Conservation (phyloP, 495 filamentous ascomycete species). For the Polyplosphaeria fusca region DNA sequence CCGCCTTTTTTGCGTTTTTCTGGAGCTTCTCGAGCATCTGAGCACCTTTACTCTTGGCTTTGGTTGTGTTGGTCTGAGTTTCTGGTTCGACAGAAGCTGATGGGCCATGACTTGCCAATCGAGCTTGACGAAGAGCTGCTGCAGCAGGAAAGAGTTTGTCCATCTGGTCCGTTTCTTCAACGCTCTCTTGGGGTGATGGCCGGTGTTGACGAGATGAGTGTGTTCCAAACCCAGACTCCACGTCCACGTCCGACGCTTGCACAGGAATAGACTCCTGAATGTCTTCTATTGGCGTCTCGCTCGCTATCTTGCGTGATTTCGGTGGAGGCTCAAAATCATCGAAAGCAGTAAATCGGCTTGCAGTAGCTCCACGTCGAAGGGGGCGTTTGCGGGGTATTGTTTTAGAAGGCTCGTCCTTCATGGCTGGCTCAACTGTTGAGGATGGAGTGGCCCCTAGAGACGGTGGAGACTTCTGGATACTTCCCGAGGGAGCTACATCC, state of each 20-base stretch:
- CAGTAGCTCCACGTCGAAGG: slow-evolving; percentile 40
- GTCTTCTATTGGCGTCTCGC: slow-evolving; percentile 18
- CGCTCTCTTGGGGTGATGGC: slow-evolving; percentile 39
- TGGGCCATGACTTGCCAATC: slow-evolving; percentile 45
- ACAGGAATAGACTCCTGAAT: slow-evolving; percentile 25
- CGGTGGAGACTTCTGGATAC: background rate
- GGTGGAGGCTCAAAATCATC: slow-evolving; percentile 52
- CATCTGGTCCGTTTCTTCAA: slow-evolving; percentile 55
- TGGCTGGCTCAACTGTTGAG: slow-evolving; percentile 8
- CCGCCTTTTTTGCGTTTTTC: slow-evolving; percentile 41
- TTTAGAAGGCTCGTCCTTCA: slow-evolving; percentile 10
- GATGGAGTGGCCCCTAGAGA: slow-evolving; percentile 8
- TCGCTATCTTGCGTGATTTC: slow-evolving; percentile 29
- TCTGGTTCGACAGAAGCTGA: slow-evolving; percentile 30
- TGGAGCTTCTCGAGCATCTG: slow-evolving; percentile 15
- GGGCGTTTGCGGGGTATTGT: slow-evolving; percentile 40
- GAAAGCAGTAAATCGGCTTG: slow-evolving; percentile 75
- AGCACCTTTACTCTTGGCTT: slow-evolving; percentile 23
- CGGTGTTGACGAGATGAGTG: slow-evolving; percentile 46
- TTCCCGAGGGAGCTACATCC: background rate
- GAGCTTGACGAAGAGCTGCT: slow-evolving; percentile 67
- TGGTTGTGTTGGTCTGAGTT: slow-evolving; percentile 33
- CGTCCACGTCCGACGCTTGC: too few relatives aligned
- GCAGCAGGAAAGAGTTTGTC: slow-evolving; percentile 67
- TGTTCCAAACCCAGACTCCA: too few relatives aligned